Base-by-base conservation (phyloP, 2,329 filamentous ascomycete species). In the Curvularia sp. region DNA sequence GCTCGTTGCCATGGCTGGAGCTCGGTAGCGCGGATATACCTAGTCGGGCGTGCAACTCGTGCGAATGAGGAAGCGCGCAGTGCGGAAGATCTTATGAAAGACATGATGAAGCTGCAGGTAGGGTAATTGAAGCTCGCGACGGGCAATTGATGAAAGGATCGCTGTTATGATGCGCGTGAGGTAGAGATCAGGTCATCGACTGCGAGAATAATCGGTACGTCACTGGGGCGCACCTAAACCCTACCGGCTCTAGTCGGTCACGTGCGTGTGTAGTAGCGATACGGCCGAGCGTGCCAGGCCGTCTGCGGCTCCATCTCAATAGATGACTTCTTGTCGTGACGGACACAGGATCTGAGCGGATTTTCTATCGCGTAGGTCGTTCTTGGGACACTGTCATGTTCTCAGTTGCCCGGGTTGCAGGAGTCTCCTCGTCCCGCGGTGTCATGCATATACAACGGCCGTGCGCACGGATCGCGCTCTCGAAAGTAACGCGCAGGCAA, bases 61-160 rank as follows among this genome's bases (percentile, higher is more conserved):
- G 72, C 68, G 48, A 77, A 61, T 50, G 76, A 69, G 36, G 76
- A 74, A 27, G 74, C 71, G 57, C 78, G 76, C 43, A 78, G 69
- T 51, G 74, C 65, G 23, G 74, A 66, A 43, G 73, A 70, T 63
- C 78, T 70, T 53, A 74, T 53, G 39, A 79, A 73, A 67, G 76
- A 73, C 78, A 80, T 80, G 53, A 50, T 74, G 72, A 69, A 76
- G 74, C 70, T 76, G 70, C 49, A 52, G 61, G 39, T 55, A 60
- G 58, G 41, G 41, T 69, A 77, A 76, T 77, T 76, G 74, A 65
- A 68, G 65, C 64, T 66, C 65, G 55, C 56, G 58, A 68, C 62
- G 63, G 68, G 69, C 69, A 74, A 76, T 75, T 74, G 71, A 70
- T 62, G 68, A 49, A 54, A 59, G 53, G 45, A 34, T 59, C 38